These are phyloP conservation scores for Chrysoporthe deuterocubensis DNA, from an alignment of 2,329 filamentous ascomycete genomes.

Conservation along the genomic window DNA sequence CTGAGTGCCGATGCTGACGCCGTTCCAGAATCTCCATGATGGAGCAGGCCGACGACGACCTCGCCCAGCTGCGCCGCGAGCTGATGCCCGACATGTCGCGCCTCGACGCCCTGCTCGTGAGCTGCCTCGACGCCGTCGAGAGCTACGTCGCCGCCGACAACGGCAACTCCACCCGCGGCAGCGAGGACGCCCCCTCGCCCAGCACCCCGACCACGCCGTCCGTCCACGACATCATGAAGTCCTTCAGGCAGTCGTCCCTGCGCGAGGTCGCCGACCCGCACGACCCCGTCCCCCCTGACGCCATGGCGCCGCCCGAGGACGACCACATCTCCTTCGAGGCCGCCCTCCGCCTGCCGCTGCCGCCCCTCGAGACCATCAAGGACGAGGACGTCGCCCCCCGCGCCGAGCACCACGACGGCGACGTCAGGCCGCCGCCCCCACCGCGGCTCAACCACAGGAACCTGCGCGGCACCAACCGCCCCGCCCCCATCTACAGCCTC, in stretches of 20 bases:
- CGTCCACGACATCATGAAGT: constrained; percentile 16
- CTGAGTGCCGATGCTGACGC: constrained; percentile 1
- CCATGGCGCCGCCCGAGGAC: background rate
- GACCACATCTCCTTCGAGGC: constrained; percentile 8
- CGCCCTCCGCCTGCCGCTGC: constrained; percentile 4
- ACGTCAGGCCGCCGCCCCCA: constrained; percentile 4
- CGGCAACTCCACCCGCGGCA: background rate
- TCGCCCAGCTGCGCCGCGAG: constrained; percentile 15
- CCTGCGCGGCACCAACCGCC: background rate
- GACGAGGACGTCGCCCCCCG: constrained; percentile 4
- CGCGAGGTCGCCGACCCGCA: background rate
- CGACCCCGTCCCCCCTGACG: background rate
- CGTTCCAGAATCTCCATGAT: background rate
- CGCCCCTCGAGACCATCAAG: background rate
- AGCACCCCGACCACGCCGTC: constrained; percentile 15
- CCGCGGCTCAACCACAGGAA: constrained; percentile 5
- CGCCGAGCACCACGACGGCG: too few relatives aligned
- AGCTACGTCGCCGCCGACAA: constrained; percentile 2
- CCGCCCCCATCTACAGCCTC: constrained; percentile 23
- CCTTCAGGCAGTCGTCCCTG: constrained; percentile 16
- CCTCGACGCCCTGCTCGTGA: constrained; percentile 14
- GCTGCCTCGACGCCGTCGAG: constrained; percentile 25
- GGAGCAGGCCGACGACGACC: constrained; percentile 7
- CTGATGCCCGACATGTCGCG: constrained; percentile 9
- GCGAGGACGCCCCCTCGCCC: background rate